These are phyloP conservation scores for Haematococcus sp. DNA, from an alignment of 139 green algal species.

Conservation along the genomic window DNA sequence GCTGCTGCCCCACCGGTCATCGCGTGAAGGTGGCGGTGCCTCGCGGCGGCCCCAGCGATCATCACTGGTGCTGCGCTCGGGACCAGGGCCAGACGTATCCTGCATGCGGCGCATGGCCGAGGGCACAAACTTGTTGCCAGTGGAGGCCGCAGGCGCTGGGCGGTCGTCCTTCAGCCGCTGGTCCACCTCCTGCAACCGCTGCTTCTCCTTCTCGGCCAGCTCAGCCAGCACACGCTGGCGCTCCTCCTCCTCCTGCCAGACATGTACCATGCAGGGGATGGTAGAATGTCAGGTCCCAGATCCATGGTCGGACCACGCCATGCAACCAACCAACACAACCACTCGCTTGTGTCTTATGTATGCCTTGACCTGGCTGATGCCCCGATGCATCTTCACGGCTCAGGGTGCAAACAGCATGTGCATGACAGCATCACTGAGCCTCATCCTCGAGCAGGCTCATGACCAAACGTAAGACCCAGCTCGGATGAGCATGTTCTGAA, in stretches of 20 bases:
- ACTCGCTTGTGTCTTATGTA: slow-evolving; percentile 11
- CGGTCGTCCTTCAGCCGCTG: slow-evolving; percentile 20
- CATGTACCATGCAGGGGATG: neutral
- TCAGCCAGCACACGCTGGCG: slow-evolving; percentile 52
- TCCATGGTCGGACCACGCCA: neutral
- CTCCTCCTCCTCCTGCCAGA: slow-evolving; percentile 58
- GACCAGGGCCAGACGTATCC: neutral
- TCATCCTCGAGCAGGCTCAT: too few species aligned
- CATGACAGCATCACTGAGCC: too few species aligned
- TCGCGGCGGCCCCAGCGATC: slow-evolving; percentile 20
- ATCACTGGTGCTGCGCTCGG: slow-evolving; percentile 8
- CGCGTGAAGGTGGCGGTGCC: neutral
- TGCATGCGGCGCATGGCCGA: neutral
- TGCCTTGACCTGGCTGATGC: too few species aligned
- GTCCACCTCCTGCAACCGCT: slow-evolving; percentile 63
- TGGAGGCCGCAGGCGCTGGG: neutral
- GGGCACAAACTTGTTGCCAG: slow-evolving; percentile 6
- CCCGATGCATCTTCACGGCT: too few species aligned
- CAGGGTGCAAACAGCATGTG: too few species aligned
- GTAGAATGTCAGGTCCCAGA: neutral
- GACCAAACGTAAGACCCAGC: too few species aligned
- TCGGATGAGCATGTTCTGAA: too few species aligned
- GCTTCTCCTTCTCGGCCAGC: slow-evolving; percentile 43
- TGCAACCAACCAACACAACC: too few species aligned
- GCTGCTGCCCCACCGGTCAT: neutral